phyloP scores from a whole-genome alignment of 805 yeast genomes.

The Priceomyces haplophilus region DNA sequence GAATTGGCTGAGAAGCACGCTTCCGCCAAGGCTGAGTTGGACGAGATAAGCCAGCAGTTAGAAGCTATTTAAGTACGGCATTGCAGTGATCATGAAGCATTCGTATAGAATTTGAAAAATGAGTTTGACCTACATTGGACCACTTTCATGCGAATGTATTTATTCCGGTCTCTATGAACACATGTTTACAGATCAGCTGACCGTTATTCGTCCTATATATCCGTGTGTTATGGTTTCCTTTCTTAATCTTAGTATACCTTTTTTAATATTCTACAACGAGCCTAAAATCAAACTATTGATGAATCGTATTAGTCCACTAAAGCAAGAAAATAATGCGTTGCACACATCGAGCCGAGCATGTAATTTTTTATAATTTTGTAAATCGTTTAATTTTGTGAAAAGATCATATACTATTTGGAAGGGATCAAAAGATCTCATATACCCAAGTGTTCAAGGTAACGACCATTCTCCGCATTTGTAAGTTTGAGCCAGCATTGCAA shows the following conservation, averaged over 20 bases:
- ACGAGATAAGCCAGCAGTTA: constrained; percentile 93
- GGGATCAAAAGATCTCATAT: no score
- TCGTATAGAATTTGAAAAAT: no score
- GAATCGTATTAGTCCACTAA: not conserved
- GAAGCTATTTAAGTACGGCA: constrained; percentile 54
- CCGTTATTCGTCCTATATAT: not conserved
- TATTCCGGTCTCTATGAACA: no score
- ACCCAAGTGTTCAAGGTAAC: no score
- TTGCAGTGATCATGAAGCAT: not conserved
- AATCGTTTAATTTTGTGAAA: not conserved
- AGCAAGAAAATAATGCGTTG: not conserved
- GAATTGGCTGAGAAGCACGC: constrained; percentile 78
- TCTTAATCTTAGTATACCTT: not conserved
- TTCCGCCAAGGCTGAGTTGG: constrained; percentile 88
- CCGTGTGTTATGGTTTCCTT: not conserved
- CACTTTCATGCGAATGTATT: no score
- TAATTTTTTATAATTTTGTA: not conserved
- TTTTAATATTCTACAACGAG: not conserved
- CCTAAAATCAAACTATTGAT: not conserved
- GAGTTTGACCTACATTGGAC: no score
- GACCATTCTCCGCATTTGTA: no score
- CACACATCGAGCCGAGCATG: not conserved
- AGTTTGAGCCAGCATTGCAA: no score
- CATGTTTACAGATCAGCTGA: not conserved
- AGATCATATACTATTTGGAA: no score